Conservation (phyloP, 139 green algal genomes). For the Diplosphaera chodatii region DNA sequence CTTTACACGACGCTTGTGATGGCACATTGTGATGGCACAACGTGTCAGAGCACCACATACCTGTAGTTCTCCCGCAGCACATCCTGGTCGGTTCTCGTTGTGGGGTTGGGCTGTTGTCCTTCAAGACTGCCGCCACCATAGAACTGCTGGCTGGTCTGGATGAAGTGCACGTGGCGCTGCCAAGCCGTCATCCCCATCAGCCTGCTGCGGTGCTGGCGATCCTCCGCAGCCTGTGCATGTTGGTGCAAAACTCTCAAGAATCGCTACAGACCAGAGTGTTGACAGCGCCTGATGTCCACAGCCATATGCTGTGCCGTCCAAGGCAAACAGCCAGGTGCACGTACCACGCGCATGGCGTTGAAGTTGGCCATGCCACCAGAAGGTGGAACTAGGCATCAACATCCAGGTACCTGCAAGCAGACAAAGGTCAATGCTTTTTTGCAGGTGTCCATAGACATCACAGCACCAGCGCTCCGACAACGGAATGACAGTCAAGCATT, state of each 20-base stretch:
- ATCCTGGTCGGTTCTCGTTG: conserved; percentile 47
- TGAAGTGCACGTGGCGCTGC: not conserved
- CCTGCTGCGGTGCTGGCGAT: not conserved
- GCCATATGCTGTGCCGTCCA: no score
- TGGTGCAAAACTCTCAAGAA: not conserved
- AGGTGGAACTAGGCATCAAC: not conserved
- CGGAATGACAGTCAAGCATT: no score
- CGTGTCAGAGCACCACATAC: conserved; percentile 12
- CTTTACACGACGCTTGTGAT: no score
- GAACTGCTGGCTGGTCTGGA: not conserved
- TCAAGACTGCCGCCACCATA: not conserved
- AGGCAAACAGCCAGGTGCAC: not conserved
- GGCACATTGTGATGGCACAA: no score
- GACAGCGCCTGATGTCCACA: no score
- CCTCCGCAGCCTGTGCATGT: not conserved
- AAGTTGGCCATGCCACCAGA: not conserved
- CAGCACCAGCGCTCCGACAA: no score
- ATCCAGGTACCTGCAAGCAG: not conserved
- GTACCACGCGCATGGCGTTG: not conserved
- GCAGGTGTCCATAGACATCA: no score
- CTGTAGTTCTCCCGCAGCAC: conserved; percentile 49
- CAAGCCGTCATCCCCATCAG: not conserved
- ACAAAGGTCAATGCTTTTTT: not conserved
- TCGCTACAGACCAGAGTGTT: no score
- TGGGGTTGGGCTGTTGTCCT: not conserved